These are phyloP conservation scores for Zymoseptoria tritici DNA, from an alignment of 2,329 filamentous ascomycete species.

Conservation along the genomic window DNA sequence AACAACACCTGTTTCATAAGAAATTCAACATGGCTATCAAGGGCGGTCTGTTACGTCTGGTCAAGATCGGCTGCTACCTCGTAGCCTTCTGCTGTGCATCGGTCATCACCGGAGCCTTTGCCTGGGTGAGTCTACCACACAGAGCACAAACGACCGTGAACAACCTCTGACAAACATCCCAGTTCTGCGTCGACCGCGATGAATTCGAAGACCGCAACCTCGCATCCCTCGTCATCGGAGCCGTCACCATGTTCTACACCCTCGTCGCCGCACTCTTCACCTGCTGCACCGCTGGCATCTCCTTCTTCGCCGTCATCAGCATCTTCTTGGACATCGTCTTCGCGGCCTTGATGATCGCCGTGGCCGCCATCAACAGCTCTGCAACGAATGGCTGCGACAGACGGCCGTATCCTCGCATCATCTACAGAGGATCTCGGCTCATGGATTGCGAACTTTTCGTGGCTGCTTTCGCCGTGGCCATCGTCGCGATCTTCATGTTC, in stretches of 20 bases:
- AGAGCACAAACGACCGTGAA: background rate
- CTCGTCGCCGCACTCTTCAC: background rate
- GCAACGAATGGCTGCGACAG: conserved; percentile 1
- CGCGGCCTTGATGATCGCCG: conserved; percentile 7
- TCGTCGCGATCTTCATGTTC: conserved; percentile 1
- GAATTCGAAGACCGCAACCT: conserved; percentile 1
- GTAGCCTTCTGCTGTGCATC: conserved; percentile 5
- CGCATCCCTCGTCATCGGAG: conserved; percentile 5
- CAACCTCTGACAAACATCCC: background rate
- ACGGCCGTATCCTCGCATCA: background rate
- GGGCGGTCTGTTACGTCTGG: conserved; percentile 6
- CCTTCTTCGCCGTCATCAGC: conserved; percentile 1
- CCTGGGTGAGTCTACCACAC: conserved; percentile 2
- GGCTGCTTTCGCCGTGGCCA: conserved; percentile 1
- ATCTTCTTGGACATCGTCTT: conserved; percentile 7
- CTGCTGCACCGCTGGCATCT: conserved; percentile 8
- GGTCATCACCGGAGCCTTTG: conserved; percentile 8
- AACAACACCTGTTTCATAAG: background rate
- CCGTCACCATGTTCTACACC: conserved; percentile 1
- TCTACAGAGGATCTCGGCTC: background rate
- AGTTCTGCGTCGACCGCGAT: background rate
- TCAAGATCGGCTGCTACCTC: conserved; percentile 7
- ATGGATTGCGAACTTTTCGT: conserved; percentile 1
- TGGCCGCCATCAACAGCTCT: conserved; percentile 7
- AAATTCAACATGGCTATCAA: conserved; percentile 5